Conservation (phyloP, 140 eudicot genomes). For the Ambrosia hybrid region DNA sequence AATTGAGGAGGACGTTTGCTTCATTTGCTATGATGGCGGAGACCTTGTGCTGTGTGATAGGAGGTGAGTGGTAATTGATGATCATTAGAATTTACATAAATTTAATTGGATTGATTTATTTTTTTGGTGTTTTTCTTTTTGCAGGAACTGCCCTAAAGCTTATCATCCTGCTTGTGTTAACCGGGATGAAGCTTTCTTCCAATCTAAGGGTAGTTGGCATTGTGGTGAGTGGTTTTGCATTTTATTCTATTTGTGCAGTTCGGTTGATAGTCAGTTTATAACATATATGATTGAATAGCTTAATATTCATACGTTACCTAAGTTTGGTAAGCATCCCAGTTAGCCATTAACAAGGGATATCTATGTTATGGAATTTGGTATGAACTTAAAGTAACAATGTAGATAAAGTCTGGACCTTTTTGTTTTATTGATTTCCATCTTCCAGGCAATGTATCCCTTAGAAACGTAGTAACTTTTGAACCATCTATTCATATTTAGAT, state of each 20-base stretch:
- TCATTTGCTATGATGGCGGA: constrained; percentile 95
- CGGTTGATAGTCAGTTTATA: background rate
- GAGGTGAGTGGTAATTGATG: constrained; percentile 49
- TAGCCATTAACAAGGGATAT: constrained; percentile 4
- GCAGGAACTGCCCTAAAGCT: constrained; percentile 93
- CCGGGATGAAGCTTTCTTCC: constrained; percentile 82
- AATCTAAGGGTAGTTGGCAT: constrained; percentile 89
- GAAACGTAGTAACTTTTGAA: background rate
- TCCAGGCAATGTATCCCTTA: background rate
- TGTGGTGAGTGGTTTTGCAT: constrained; percentile 66
- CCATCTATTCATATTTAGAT: background rate
- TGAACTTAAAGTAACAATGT: too few relatives aligned
- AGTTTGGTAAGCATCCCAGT: constrained; percentile 15
- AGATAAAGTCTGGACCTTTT: background rate
- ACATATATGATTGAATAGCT: constrained; percentile 4
- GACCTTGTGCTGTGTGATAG: constrained; percentile 94
- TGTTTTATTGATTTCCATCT: constrained; percentile 3
- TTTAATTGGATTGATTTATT: background rate
- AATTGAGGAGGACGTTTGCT: constrained; percentile 89
- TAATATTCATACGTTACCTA: background rate
- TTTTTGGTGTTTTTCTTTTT: constrained; percentile 16
- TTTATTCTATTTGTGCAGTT: constrained; percentile 3
- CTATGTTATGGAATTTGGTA: background rate
- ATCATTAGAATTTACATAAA: background rate
- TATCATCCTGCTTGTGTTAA: constrained; percentile 90